Evolutionary conservation across 1,284 basidiomycete genomes (phyloP), one percentile per base, ranked within the genome.

Genomic region (Ustilago hordei): DNA sequence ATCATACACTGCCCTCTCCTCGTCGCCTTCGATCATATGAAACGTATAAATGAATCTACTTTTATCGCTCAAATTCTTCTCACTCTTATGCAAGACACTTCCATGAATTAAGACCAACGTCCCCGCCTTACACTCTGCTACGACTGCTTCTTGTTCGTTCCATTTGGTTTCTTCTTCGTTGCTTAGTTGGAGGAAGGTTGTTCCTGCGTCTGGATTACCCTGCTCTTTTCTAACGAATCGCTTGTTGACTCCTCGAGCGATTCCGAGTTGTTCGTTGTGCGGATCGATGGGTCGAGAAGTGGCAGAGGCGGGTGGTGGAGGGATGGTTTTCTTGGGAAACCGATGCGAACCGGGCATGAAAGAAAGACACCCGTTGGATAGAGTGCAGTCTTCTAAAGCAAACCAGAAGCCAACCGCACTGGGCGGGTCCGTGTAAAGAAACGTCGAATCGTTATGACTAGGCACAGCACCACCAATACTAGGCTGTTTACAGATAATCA

Each of bases 341-440:
- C 81, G 69, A 52, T 84, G 83, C 13, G 74, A 76, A 8, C 82
- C 81, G 3, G 79, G 68, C 0, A 81, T 39, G 63, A 84, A 84
- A 36, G 52, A 60, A 19, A 84, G 60, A 52, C 80, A 82, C 0
- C 83, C 83, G 50, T 84, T 84, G 9, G 28, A 35, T 12, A 36
- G 28, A 12, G 82, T 80, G 53, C 82, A 84, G 60, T 91, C 90
- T 85, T 98, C 95, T 23, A 98, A 88, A 7, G 95, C 93, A 66
- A 98, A 93, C 96, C 96, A 99, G 84, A 95, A 94, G 0, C 96
- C 96, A 6, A 98, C 89, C 0, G 96, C 95, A 7, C 91, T 91
- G 0, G 94, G 94, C 8, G 96, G 95, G 56, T 93, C 89, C 4
- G 95, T 98, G 86, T 96, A 98, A 23, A 90, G 83, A 71, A 90